phyloP scores from a whole-genome alignment of 2,329 filamentous ascomycete species.

The Colletotrichum shisoi region DNA sequence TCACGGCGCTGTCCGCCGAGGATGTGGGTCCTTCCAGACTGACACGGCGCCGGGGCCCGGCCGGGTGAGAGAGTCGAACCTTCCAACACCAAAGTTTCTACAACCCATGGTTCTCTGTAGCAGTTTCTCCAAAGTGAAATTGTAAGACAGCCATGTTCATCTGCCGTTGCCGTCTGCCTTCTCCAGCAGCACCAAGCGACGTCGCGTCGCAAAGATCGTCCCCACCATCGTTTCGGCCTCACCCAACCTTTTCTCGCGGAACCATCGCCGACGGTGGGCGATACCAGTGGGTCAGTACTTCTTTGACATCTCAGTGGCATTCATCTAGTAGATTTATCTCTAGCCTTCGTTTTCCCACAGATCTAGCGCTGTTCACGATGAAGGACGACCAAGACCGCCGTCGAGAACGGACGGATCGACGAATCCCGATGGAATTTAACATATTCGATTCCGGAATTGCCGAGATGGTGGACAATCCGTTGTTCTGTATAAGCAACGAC shows the following conservation, averaged over 20 bases:
- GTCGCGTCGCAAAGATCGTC: background rate
- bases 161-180: background rate
- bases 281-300: no score
- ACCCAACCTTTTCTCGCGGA: background rate
- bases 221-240: background rate
- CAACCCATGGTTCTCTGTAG: background rate
- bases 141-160: no score
- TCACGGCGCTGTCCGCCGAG: background rate
- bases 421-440: constrained; percentile 7
- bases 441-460: constrained; percentile 11
- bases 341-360: background rate
- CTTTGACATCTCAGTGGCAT: no score
- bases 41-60: background rate
- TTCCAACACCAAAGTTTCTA: background rate
- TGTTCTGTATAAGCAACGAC: constrained; percentile 13
- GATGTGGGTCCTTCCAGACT: background rate
- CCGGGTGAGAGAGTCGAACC: background rate
- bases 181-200: background rate
- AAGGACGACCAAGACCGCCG: background rate
- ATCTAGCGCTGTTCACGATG: background rate
- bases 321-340: background rate
- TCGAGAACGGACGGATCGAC: background rate
- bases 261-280: background rate
- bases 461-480: constrained; percentile 5
- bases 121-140: background rate